Evolutionary conservation across 176 grass and related monocot genomes (phyloP).

Genomic region (Eremochloa ophiuroides): DNA sequence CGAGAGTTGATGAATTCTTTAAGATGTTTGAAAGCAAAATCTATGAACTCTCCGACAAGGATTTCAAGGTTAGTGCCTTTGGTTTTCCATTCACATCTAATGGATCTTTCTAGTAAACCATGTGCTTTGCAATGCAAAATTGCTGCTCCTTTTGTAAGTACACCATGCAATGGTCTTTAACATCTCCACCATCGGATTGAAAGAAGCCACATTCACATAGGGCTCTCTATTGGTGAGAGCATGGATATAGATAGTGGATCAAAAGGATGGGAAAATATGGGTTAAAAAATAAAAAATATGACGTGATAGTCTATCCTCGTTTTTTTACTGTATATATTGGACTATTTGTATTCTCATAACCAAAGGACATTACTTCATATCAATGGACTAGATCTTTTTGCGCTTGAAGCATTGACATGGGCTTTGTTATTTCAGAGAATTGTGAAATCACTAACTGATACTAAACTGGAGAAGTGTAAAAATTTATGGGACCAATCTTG

Average conservation of each 20-base stretch:
- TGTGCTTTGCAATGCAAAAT: background rate
- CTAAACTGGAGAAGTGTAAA: conserved; percentile 89
- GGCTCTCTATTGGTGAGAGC: background rate
- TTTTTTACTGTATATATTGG: background rate
- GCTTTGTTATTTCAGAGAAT: conserved; percentile 40
- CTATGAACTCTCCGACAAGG: conserved; percentile 65
- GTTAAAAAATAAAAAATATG: background rate
- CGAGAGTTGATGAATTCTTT: conserved; percentile 80
- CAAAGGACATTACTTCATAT: background rate
- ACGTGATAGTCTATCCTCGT: background rate
- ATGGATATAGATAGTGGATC: background rate
- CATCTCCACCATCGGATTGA: background rate
- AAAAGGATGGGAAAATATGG: background rate
- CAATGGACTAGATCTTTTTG: background rate
- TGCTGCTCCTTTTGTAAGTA: background rate
- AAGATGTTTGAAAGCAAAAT: conserved; percentile 78
- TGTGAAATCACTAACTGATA: conserved; percentile 74
- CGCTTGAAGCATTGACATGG: background rate
- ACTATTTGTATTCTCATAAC: background rate
- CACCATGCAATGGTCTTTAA: background rate
- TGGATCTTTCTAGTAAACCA: background rate
- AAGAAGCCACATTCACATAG: background rate
- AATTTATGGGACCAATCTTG: conserved; percentile 73
- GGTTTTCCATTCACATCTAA: background rate
- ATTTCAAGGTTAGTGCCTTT: conserved; percentile 68